Evolutionary conservation across 2,329 filamentous ascomycete species (phyloP), one percentile per base, ranked within the genome.

Genomic region (Lecanicillium sp.): DNA sequence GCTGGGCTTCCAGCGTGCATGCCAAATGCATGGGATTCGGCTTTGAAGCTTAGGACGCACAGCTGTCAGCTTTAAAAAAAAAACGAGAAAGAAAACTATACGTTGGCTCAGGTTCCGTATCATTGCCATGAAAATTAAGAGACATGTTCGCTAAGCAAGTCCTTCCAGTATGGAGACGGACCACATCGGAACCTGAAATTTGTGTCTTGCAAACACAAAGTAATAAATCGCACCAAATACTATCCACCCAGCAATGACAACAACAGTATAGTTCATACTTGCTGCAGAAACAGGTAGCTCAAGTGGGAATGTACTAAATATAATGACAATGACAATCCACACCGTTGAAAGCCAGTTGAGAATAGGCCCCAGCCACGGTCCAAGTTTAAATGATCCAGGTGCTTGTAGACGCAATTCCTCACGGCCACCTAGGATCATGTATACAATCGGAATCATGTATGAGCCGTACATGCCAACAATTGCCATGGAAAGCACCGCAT

Each of bases 181-280:
- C 22, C 6, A 6, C 22, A 25, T 25, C 22, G 53, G 53, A 14
- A 58, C 50, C 35, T 53, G 20, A 7, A 50, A 59, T 39, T 57
- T 56, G 2, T 45, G 22, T 12, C 42, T 45, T 1, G 52, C 56
- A 5, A 36, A 35, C 0, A 39, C 32, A 2, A 43, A 36, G 30
- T 63, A 68, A 29, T 62, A 66, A 3, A 53, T 22, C 0, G 49
- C 48, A 0, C 63, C 62, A 25, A 60, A 51, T 0, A 54, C 17
- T 1, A 60, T 37, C 63, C 63, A 68, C 0, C 58, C 64, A 3
- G 51, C 51, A 46, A 68, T 49, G 0, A 70, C 64, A 0, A 67
- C 63, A 22, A 56, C 55, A 0, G 59, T 57, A 40, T 71, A 70
- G 30, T 71, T 71, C 64, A 71, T 70, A 13, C 58, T 65, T 25